Evolutionary conservation across 768 basidiomycete genomes (phyloP), one percentile per base, ranked within the genome.

Genomic region (Calocybe gangraenosa): DNA sequence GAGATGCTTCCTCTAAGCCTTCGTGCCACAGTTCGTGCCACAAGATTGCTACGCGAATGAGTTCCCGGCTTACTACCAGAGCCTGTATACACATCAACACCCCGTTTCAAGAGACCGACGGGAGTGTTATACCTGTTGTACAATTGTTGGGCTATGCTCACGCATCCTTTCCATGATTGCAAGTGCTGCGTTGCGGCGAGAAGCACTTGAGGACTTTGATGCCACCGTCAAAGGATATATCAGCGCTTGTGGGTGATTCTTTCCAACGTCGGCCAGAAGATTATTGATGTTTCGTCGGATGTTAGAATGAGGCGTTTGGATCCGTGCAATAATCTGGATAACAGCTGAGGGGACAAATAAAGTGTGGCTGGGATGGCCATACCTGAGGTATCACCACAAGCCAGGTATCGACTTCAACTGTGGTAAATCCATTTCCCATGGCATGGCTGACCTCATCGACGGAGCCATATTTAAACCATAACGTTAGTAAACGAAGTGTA

Each of bases 11-110:
- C 67, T 99, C 96, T 17, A 99, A 72, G 14, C 92, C 93, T 67
- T 99, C 96, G 56, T 97, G 93, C 96, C 96, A 99, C 52, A 93
- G 71, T 63, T 99, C 96, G 55, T 98, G 94, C 96, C 96, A 99
- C 9, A 99, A 71, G 49, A 99, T 98, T 6, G 96, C 95, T 6
- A 98, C 91, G 15, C 96, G 85, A 48, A 98, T 97, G 30, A 99
- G 76, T 61, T 99, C 96, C 22, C 88, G 83, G 59, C 91, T 91
- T 63, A 99, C 92, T 19, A 95, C 61, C 37, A 84, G 69, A 8
- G 93, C 94, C 82, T 92, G 49, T 17, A 33, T 20, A 9, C 23
- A 37, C 3, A 32, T 49, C 17, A 40, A 32, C n/a, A 37, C 10
- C 44, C 18, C 23, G 37, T 32, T 33, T 21, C 19, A 40, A 18